A percentile compares a stretch with the other conserved stretches of the same genome.
Evolutionary conservation across 495 filamentous ascomycete genomes (phyloP).

Genomic region (Tuber brumale): DNA sequence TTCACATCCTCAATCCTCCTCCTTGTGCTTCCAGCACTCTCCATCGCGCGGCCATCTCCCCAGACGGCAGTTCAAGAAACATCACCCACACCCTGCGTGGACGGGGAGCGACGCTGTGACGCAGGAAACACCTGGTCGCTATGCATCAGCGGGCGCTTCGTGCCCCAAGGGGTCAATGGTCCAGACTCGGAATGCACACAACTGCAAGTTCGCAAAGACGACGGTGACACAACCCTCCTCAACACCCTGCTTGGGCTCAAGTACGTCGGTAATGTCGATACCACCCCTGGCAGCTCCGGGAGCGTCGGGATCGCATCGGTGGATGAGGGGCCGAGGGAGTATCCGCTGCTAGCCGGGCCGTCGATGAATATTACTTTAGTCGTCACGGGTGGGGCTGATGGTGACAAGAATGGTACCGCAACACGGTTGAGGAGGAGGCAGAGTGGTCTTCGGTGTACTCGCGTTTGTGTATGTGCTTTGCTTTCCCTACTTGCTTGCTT

Average conservation of each 20-base stretch:
- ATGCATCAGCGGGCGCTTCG: neutral
- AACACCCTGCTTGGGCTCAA: neutral
- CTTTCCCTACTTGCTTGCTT: neutral
- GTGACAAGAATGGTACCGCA: neutral
- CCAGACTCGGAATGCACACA: neutral
- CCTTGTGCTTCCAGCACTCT: neutral
- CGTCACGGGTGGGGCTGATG: neutral
- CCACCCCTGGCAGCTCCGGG: neutral
- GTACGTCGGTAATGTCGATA: neutral
- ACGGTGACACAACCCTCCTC: neutral
- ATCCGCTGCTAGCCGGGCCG: neutral
- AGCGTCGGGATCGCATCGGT: neutral
- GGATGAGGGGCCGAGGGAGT: neutral
- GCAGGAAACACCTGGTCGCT: neutral
- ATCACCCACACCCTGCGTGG: neutral
- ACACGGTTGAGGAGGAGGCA: neutral
- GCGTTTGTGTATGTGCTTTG: neutral
- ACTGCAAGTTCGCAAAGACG: neutral
- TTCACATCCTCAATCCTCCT: neutral
- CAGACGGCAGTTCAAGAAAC: neutral
- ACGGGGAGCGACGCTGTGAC: neutral
- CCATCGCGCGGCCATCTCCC: neutral
- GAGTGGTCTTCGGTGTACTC: neutral
- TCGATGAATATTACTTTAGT: neutral
- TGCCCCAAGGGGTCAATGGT: neutral